Base-by-base conservation (phyloP, 257 asterid species). In the Scutellaria minor region DNA sequence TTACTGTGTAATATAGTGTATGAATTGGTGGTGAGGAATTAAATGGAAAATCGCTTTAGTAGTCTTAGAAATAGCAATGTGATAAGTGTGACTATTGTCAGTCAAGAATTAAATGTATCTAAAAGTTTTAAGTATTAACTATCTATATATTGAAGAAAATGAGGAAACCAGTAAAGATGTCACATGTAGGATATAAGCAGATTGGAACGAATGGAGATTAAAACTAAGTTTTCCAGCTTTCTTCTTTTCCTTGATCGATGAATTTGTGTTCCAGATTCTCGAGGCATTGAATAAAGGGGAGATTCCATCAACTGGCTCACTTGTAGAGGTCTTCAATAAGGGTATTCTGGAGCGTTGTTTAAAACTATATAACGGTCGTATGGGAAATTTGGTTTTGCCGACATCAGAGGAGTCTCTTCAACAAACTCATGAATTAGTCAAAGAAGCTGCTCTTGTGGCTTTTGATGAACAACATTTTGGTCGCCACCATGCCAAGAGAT, bases 211-310 rank as follows among this genome's bases (percentile, higher is more conserved):
- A 24, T 24, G 27, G 27, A 24, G 27, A 24, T 24, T 24, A 18
- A 18, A 18, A 18, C 18, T 18, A 18, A 18, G 51, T 65, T 57
- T 55, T 77, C 46, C 2, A 1, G 50, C 57, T 67, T 68, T 27
- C 31, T 66, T n/a, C 14, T 70, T 41, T 47, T 53, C 60, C 42
- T 41, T 58, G 52, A 37, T 48, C 52, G 50, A 70, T 70, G 59
- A 65, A 64, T 73, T 71, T 68, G 64, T 60, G 4, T 75, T 74
- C 77, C 86, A 95, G 99, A 92, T 95, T 74, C 96, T 95, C 4
- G 97, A 92, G 58, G 96, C 98, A 80, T 88, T 95, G 83, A 95
- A 95, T 80, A 87, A 92, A 87, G 99, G 97, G 79, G 99, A 95
- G 80, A 95, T 95, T 80, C 98, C 99, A 61, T 83, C 99, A 22